Conservation (phyloP, 352 stramenopile species). For the Aphanomyces euteiches region DNA sequence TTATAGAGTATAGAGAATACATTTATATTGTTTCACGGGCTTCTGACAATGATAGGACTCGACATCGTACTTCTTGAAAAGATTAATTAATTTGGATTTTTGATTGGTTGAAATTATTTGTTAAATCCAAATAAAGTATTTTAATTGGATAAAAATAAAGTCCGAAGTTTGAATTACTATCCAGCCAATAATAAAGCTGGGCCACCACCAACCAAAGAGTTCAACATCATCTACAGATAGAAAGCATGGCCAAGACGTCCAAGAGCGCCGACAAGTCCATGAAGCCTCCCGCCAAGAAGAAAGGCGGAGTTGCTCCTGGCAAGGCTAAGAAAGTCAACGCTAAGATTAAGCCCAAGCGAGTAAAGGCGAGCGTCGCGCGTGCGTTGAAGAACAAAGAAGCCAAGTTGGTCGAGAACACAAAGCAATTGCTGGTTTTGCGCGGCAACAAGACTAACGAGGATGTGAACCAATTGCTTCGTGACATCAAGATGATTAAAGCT, state of each 20-base stretch:
- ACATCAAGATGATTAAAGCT: constrained; percentile 86
- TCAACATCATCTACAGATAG: constrained; percentile 10
- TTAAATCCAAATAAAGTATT: not conserved
- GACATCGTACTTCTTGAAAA: too few species aligned
- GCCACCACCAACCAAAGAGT: constrained; percentile 19
- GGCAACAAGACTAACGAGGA: constrained; percentile 87
- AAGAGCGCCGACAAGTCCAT: constrained; percentile 17
- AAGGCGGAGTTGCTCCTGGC: constrained; percentile 35
- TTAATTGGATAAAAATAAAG: constrained; percentile 12
- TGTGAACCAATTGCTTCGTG: constrained; percentile 73
- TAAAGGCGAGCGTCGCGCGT: constrained; percentile 76
- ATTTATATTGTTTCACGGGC: too few species aligned
- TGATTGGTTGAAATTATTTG: constrained; percentile 1
- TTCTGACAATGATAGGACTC: too few species aligned
- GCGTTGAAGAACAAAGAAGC: constrained; percentile 85
- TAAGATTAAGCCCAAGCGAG: constrained; percentile 68
- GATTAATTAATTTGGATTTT: not conserved
- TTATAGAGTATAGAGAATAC: too few species aligned
- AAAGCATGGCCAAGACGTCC: constrained; percentile 15
- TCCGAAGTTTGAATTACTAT: not conserved
- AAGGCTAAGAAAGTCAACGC: constrained; percentile 55
- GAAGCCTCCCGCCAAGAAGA: constrained; percentile 19
- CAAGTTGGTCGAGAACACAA: constrained; percentile 91
- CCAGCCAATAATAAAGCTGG: constrained; percentile 15
- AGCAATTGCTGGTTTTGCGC: constrained; percentile 84